Conservation (phyloP, 2,329 filamentous ascomycete genomes). For the Fusarium lyarnte region DNA sequence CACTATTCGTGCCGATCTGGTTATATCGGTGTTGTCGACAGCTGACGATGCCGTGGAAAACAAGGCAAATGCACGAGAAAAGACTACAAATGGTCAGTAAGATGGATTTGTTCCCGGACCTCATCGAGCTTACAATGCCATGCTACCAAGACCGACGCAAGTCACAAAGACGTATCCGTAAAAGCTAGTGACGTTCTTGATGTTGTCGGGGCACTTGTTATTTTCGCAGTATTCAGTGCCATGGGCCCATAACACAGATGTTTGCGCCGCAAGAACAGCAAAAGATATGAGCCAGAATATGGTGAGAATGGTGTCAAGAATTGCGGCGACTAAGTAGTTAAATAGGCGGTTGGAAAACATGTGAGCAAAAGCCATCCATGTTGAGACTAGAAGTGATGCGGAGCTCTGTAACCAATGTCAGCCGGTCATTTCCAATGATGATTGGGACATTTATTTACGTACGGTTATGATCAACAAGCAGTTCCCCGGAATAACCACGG, state of each 20-base stretch:
- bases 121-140: conserved; percentile 53
- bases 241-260: conserved; percentile 41
- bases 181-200: conserved; percentile 23
- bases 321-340: conserved; percentile 64
- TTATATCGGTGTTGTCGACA: conserved; percentile 53
- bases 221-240: conserved; percentile 35
- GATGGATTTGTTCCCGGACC: fast-evolving
- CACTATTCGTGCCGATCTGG: conserved; percentile 10
- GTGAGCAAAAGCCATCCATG: conserved; percentile 59
- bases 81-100: conserved; percentile 44
- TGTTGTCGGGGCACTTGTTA: conserved; percentile 33
- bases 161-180: conserved; percentile 46
- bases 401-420: conserved; percentile 46
- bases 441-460: background rate
- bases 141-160: conserved; percentile 52
- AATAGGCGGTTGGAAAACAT: conserved; percentile 53
- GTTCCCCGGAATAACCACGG: conserved; percentile 50
- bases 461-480: conserved; percentile 53
- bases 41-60: conserved; percentile 53
- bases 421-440: fast-evolving
- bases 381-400: conserved; percentile 55
- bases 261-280: conserved; percentile 51
- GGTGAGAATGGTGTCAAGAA: conserved; percentile 60
- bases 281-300: conserved; percentile 63
- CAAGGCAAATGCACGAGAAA: conserved; percentile 54